These are phyloP conservation scores for Tricholoma flavovirens DNA, from an alignment of 768 basidiomycete species.

Conservation along the genomic window DNA sequence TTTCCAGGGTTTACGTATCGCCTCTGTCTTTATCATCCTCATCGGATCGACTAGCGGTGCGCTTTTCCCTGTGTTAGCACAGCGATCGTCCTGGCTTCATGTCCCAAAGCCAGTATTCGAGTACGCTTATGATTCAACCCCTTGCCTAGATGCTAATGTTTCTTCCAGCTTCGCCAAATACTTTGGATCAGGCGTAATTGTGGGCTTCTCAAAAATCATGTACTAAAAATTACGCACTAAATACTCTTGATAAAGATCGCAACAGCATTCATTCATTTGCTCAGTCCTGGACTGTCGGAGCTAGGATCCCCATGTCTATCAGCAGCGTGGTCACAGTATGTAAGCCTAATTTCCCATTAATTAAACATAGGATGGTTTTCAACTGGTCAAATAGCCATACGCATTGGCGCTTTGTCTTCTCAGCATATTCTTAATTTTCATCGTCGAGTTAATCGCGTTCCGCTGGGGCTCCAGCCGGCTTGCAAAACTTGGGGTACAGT, in stretches of 20 bases:
- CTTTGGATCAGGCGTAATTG: conserved; percentile 88
- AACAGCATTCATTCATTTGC: conserved; percentile 83
- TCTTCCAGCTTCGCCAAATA: conserved; percentile 71
- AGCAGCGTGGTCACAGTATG: conserved; percentile 68
- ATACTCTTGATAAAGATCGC: conserved; percentile 52
- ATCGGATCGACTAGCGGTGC: conserved; percentile 54
- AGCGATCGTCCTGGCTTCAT: conserved; percentile 41
- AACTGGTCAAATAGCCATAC: conserved; percentile 53
- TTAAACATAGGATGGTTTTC: background rate
- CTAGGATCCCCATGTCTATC: conserved; percentile 66
- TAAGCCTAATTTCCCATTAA: conserved; percentile 30
- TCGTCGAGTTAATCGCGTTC: conserved; percentile 81
- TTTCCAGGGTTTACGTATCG: conserved; percentile 53
- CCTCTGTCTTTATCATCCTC: conserved; percentile 71
- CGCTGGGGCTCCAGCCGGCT: conserved; percentile 79
- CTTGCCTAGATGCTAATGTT: background rate
- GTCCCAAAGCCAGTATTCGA: conserved; percentile 64
- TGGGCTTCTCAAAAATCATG: conserved; percentile 27
- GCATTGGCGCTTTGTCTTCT: conserved; percentile 74
- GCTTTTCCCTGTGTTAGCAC: conserved; percentile 66
- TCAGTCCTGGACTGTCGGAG: conserved; percentile 68
- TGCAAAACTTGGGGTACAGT: conserved; percentile 52
- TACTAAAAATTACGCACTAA: background rate
- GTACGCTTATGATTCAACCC: conserved; percentile 33
- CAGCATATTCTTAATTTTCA: conserved; percentile 80